Percentiles rank a stretch among this genome's conserved stretches.
These are phyloP conservation scores for Asterella californica DNA, from an alignment of 225 moss, liverwort and hornwort species.

Conservation along the genomic window DNA sequence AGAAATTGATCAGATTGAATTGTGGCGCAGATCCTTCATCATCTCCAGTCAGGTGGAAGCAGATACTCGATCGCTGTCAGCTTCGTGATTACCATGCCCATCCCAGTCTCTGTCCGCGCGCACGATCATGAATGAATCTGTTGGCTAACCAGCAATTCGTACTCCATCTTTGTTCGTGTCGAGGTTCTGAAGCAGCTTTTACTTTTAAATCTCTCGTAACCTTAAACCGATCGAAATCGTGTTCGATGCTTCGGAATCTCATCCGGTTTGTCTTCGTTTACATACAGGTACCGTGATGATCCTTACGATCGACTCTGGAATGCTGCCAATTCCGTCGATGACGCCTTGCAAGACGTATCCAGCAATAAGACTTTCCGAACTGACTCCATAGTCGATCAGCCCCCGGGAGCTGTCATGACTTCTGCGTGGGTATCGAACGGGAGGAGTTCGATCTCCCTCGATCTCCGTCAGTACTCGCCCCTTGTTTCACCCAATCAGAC, in stretches of 20 bases:
- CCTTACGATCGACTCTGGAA: constrained; percentile 21
- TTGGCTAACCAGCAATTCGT: too few species aligned
- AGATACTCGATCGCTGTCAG: too few species aligned
- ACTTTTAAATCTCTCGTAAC: too few species aligned
- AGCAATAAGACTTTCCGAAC: not conserved
- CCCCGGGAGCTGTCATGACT: not conserved
- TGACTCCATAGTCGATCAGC: not conserved
- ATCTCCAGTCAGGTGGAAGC: not conserved
- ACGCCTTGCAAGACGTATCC: not conserved
- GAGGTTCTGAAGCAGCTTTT: too few species aligned
- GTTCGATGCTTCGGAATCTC: too few species aligned
- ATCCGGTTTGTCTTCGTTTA: not conserved
- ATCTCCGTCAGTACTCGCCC: not conserved
- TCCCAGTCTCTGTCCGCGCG: not conserved
- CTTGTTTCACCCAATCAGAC: not conserved
- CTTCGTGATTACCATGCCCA: not conserved
- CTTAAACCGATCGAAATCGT: too few species aligned
- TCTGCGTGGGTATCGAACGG: not conserved
- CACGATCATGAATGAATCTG: too few species aligned
- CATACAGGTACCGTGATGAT: constrained; percentile 16
- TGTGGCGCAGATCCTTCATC: not conserved
- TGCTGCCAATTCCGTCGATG: not conserved
- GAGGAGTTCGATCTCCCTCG: not conserved
- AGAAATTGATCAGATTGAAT: constrained; percentile 4
- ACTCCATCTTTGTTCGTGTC: too few species aligned